Conservation (phyloP, 805 yeast species). For the Candida germanica region DNA sequence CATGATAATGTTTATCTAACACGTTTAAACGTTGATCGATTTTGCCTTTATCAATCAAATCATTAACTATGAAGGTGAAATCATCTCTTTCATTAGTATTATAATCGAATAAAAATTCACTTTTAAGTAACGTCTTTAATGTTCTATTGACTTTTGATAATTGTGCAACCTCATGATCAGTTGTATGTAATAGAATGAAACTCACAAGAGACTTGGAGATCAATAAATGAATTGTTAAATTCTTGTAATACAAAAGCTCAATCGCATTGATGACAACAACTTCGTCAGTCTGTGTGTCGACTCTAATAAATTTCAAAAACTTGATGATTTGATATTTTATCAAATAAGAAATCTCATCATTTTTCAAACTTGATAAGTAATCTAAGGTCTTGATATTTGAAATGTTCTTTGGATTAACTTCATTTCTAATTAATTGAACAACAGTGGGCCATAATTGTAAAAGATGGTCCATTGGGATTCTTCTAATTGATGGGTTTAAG, state of each 20-base stretch:
- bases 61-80: slow-evolving; percentile 26
- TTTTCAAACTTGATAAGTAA: slow-evolving; percentile 16
- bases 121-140: slow-evolving; percentile 38
- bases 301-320: slow-evolving; percentile 26
- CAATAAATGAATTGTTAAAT: slow-evolving; percentile 53
- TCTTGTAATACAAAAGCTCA: slow-evolving; percentile 57
- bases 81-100: slow-evolving; percentile 30
- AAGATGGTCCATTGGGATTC: slow-evolving; percentile 18
- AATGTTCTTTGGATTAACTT: slow-evolving; percentile 14
- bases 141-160: slow-evolving; percentile 26
- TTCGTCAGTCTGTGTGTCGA: slow-evolving; percentile 16
- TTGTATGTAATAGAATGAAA: slow-evolving; percentile 19
- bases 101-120: slow-evolving; percentile 43
- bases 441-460: slow-evolving; percentile 30
- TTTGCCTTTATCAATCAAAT: slow-evolving; percentile 16
- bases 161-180: slow-evolving; percentile 5
- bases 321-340: slow-evolving; percentile 15
- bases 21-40: slow-evolving; percentile 17
- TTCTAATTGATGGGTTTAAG: slow-evolving; percentile 12
- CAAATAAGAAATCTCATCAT: slow-evolving; percentile 18
- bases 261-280: slow-evolving; percentile 45
- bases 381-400: slow-evolving; percentile 22
- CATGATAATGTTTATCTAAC: slow-evolving; percentile 21
- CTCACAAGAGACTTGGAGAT: slow-evolving; percentile 50
- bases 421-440: slow-evolving; percentile 18